A percentile compares a stretch with the other conserved stretches of the same genome.
Evolutionary conservation across 768 basidiomycete genomes (phyloP).

Genomic region (Gyrodon lividus): DNA sequence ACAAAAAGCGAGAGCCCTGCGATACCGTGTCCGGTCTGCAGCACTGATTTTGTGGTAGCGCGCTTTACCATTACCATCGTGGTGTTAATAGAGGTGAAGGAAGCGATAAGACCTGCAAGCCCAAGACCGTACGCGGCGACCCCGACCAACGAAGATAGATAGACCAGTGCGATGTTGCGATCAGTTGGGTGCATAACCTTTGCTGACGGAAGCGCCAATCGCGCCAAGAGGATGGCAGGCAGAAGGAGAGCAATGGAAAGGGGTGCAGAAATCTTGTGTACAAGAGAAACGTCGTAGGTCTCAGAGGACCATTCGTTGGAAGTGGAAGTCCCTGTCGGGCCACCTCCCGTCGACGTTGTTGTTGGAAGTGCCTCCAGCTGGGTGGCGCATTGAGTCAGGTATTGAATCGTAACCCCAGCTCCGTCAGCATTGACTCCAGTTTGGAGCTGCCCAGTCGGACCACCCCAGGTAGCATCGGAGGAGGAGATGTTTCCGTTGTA

Average conservation of each 20-base stretch:
- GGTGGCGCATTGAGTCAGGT: constrained; percentile 59
- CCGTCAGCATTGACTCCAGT: constrained; percentile 66
- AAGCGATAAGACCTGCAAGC: constrained; percentile 56
- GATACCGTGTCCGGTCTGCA: constrained; percentile 63
- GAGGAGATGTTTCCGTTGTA: constrained; percentile 62
- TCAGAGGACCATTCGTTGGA: constrained; percentile 24
- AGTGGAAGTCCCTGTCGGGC: constrained; percentile 15
- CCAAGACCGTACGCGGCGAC: constrained; percentile 58
- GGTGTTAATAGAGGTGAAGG: constrained; percentile 56
- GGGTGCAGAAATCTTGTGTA: constrained; percentile 48
- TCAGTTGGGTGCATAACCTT: constrained; percentile 20
- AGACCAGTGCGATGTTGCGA: constrained; percentile 30
- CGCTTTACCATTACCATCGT: constrained; percentile 32
- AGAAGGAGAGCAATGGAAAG: constrained; percentile 47
- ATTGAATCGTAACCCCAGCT: constrained; percentile 60
- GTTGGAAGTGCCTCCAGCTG: constrained; percentile 27
- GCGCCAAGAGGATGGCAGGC: constrained; percentile 40
- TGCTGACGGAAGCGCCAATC: constrained; percentile 41
- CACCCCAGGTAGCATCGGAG: constrained; percentile 63
- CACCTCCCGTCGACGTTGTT: constrained; percentile 20
- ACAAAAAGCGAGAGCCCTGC: constrained; percentile 66
- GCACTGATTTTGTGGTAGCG: constrained; percentile 29
- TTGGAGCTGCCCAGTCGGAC: constrained; percentile 59
- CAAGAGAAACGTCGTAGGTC: constrained; percentile 42
- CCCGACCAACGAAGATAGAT: constrained; percentile 38